Evolutionary conservation across 305 asterid genomes (phyloP).

Genomic region (Nicotiana rustica): DNA sequence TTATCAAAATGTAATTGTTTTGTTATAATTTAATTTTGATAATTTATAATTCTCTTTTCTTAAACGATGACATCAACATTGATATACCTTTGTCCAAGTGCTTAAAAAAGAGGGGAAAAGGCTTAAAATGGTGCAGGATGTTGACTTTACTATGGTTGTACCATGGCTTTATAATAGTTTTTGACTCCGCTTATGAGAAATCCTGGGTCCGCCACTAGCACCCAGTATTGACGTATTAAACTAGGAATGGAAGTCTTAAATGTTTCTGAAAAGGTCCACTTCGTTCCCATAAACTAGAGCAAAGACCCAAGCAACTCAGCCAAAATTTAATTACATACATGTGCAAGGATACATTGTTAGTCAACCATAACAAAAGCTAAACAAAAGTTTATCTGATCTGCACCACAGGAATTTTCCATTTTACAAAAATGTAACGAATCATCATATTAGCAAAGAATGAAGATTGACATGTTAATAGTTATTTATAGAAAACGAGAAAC

Average conservation of each 20-base stretch:
- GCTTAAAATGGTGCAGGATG: too few species aligned
- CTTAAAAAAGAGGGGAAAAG: too few species aligned
- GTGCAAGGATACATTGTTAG: neutral
- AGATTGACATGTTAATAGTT: slow-evolving; percentile 17
- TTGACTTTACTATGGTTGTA: too few species aligned
- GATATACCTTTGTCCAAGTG: too few species aligned
- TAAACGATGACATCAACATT: too few species aligned
- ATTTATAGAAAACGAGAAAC: neutral
- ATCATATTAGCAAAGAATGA: slow-evolving; percentile 9
- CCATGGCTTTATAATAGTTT: too few species aligned
- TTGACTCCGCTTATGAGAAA: too few species aligned
- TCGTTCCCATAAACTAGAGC: slow-evolving; percentile 7
- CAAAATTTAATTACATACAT: neutral
- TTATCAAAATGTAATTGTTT: too few species aligned
- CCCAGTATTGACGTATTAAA: neutral
- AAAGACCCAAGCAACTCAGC: neutral
- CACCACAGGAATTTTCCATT: slow-evolving; percentile 16
- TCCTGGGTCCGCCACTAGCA: neutral
- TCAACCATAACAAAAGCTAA: neutral
- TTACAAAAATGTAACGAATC: neutral
- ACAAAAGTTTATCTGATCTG: neutral
- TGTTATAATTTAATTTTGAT: too few species aligned
- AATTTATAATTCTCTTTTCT: too few species aligned
- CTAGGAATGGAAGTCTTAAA: neutral
- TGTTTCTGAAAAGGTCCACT: slow-evolving; percentile 16